A percentile compares a stretch with the other conserved stretches of the same genome.
Evolutionary conservation across 306 rosid species (phyloP).

Genomic region (Quercus agrifolia): DNA sequence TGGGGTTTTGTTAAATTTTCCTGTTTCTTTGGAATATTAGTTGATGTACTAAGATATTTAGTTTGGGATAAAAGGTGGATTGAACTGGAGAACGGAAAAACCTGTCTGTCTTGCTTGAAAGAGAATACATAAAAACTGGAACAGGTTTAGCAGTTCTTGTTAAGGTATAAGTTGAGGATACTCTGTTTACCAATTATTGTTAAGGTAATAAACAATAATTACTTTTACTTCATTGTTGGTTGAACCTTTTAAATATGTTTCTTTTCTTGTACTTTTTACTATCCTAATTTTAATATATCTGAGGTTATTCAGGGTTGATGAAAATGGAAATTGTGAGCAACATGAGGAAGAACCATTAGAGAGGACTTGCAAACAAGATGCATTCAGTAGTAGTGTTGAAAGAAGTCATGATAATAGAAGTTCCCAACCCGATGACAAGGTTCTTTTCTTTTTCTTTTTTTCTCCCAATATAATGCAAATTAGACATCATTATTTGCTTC

Average conservation of each 20-base stretch:
- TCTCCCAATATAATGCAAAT: neutral
- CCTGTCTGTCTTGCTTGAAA: neutral
- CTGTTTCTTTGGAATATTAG: neutral
- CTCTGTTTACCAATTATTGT: neutral
- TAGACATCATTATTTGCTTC: neutral
- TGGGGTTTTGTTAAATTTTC: neutral
- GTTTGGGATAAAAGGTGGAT: neutral
- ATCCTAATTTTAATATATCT: constrained; percentile 15
- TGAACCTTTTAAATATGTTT: neutral
- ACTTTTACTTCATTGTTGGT: neutral
- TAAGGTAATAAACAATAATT: neutral
- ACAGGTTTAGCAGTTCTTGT: neutral
- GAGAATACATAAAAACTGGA: neutral
- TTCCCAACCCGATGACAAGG: constrained; percentile 52
- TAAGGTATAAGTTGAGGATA: neutral
- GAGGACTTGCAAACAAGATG: constrained; percentile 28
- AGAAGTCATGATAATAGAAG: constrained; percentile 20
- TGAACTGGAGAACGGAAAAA: neutral
- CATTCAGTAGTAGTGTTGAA: constrained; percentile 18
- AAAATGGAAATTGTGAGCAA: constrained; percentile 25
- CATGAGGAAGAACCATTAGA: constrained; percentile 28
- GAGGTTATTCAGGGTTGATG: constrained; percentile 28
- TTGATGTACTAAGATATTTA: neutral
- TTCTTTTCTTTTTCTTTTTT: constrained; percentile 18
- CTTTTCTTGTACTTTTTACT: neutral